phyloP scores from a whole-genome alignment of 2,329 filamentous ascomycete genomes.

The Fusarium graminum region DNA sequence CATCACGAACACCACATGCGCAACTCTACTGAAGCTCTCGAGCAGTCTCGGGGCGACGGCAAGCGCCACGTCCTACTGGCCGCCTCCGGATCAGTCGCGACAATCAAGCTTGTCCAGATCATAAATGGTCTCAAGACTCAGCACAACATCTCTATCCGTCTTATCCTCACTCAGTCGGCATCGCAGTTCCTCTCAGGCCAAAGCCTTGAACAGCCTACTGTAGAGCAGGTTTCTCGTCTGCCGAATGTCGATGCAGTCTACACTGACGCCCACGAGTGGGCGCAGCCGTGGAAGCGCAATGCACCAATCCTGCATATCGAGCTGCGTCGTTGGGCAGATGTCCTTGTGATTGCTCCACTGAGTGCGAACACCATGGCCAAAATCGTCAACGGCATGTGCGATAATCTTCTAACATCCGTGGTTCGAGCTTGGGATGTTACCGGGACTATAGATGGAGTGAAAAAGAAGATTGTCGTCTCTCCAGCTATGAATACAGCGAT shows the following conservation, averaged over 20 bases:
- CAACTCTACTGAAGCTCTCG: conserved; percentile 52
- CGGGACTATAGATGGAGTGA: conserved; percentile 68
- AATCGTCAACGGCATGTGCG: conserved; percentile 80
- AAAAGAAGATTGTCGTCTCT: conserved; percentile 79
- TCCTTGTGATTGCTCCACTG: conserved; percentile 84
- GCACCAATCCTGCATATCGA: conserved; percentile 92
- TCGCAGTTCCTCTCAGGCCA: conserved; percentile 82
- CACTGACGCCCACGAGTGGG: conserved; percentile 88
- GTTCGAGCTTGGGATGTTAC: conserved; percentile 89
- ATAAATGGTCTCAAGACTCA: conserved; percentile 67
- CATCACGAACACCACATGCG: conserved; percentile 43
- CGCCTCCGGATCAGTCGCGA: conserved; percentile 75
- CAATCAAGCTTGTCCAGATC: conserved; percentile 83
- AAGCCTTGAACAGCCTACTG: conserved; percentile 78
- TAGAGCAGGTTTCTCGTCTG: conserved; percentile 69
- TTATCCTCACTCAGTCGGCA: conserved; percentile 83
- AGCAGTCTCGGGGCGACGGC: conserved; percentile 53
- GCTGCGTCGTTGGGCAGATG: conserved; percentile 80
- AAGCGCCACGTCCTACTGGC: conserved; percentile 60
- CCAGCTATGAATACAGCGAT: conserved; percentile 91
- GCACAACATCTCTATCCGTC: conserved; percentile 79
- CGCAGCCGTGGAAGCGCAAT: conserved; percentile 79
- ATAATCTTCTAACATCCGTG: conserved; percentile 80
- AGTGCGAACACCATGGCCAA: conserved; percentile 90
- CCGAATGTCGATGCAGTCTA: conserved; percentile 86